These are phyloP conservation scores for Phytopythium boreale DNA, from an alignment of 352 stramenopile genomes.

Conservation along the genomic window DNA sequence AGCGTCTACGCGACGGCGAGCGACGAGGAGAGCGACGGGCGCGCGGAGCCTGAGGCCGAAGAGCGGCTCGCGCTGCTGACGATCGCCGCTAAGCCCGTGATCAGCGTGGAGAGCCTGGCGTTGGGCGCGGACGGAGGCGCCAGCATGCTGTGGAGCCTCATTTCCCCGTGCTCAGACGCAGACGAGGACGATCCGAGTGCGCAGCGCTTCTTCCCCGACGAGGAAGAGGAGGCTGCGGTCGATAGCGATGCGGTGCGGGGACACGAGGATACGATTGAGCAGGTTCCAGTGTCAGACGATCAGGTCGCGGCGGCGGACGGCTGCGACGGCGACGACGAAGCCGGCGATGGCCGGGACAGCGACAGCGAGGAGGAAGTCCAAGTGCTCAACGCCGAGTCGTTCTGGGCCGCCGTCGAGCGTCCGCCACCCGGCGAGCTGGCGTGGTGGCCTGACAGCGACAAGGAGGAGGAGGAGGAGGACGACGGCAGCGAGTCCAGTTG, in stretches of 20 bases:
- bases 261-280: constrained; percentile 2
- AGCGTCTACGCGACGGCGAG: neutral
- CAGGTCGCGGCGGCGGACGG: constrained; percentile 13
- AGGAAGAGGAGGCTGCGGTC: constrained; percentile 3
- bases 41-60: neutral
- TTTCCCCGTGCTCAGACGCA: constrained; percentile 49
- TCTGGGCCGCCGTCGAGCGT: constrained; percentile 17
- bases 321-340: neutral
- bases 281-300: neutral
- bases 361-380: constrained; percentile 11
- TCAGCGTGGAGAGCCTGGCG: neutral
- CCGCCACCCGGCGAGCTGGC: neutral
- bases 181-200: neutral
- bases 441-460: constrained; percentile 9
- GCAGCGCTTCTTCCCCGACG: constrained; percentile 16
- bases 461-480: constrained; percentile 11
- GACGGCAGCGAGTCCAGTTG: neutral
- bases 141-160: constrained; percentile 34
- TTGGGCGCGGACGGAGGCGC: constrained; percentile 1
- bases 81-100: neutral
- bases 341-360: neutral
- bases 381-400: constrained; percentile 14
- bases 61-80: neutral
- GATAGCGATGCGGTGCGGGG: constrained; percentile 8
- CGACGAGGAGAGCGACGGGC: neutral